These are phyloP conservation scores for Penicillium verrucosum DNA, from an alignment of 2,329 filamentous ascomycete species.

Conservation along the genomic window DNA sequence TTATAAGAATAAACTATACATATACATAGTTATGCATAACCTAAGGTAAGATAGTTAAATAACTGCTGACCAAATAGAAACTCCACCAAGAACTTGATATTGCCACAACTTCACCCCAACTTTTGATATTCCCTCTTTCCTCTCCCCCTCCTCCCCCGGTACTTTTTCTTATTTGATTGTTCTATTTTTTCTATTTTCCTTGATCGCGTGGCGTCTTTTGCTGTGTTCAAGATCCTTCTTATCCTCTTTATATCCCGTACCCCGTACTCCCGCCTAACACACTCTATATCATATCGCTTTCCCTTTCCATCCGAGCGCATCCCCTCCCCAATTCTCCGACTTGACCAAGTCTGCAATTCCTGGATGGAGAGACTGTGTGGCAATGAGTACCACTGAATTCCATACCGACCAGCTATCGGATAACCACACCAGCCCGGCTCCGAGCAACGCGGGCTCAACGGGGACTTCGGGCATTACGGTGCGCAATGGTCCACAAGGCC, in stretches of 20 bases:
- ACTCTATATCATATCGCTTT: constrained; percentile 3
- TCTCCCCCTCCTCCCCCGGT: constrained; percentile 10
- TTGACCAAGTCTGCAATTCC: neutral
- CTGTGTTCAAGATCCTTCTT: neutral
- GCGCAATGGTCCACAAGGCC: constrained; percentile 37
- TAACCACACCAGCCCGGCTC: constrained; percentile 30
- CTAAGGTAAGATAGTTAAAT: too few species aligned
- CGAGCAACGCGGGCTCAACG: constrained; percentile 35
- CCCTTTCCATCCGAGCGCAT: constrained; percentile 1
- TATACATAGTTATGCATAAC: too few species aligned
- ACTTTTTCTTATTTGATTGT: constrained; percentile 15
- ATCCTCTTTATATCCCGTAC: neutral
- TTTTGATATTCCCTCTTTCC: constrained; percentile 11
- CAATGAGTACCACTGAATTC: constrained; percentile 36
- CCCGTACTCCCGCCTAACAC: neutral
- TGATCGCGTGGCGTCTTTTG: constrained; percentile 16
- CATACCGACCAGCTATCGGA: constrained; percentile 24
- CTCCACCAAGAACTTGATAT: constrained; percentile 13
- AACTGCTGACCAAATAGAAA: constrained; percentile 9
- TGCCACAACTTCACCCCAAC: constrained; percentile 12
- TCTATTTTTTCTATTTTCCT: neutral
- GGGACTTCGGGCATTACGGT: constrained; percentile 36
- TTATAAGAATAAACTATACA: neutral
- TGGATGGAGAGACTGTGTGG: constrained; percentile 31
- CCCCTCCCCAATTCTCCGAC: neutral